Percentiles rank a stretch among this genome's conserved stretches.
These are phyloP conservation scores for Mycena albidolilacea DNA, from an alignment of 768 basidiomycete genomes.

Conservation along the genomic window DNA sequence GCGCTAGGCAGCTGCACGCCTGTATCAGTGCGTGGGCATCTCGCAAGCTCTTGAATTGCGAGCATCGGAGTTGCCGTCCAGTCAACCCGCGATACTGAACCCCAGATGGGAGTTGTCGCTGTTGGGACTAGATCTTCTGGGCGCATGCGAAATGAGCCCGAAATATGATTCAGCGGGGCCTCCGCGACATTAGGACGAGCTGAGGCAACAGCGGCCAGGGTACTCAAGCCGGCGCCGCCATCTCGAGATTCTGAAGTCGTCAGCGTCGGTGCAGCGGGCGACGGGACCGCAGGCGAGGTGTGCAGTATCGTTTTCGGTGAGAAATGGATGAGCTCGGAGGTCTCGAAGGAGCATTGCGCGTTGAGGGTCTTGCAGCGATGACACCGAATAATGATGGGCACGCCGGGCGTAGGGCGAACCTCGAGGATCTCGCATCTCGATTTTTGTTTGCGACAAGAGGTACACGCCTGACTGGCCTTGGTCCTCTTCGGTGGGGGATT, in stretches of 20 bases:
- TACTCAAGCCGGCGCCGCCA: constrained; percentile 22
- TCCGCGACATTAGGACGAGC: constrained; percentile 26
- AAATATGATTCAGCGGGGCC: neutral
- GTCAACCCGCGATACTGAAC: constrained; percentile 54
- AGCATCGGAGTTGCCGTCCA: constrained; percentile 63
- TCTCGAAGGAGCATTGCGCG: constrained; percentile 63
- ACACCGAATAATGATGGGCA: constrained; percentile 49
- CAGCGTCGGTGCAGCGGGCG: constrained; percentile 12
- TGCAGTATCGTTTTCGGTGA: constrained; percentile 26
- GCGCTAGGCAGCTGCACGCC: constrained; percentile 29
- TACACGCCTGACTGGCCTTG: neutral
- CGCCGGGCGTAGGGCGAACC: constrained; percentile 22
- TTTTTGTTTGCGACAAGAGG: constrained; percentile 60
- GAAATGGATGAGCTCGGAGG: constrained; percentile 46
- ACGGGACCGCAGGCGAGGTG: constrained; percentile 5
- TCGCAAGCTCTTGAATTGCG: constrained; percentile 59
- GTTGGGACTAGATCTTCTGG: constrained; percentile 54
- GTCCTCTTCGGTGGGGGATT: neutral
- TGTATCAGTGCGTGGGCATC: constrained; percentile 37
- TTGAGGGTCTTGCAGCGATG: constrained; percentile 67
- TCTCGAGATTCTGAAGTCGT: neutral
- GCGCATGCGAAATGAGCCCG: constrained; percentile 45
- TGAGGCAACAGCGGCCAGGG: constrained; percentile 36
- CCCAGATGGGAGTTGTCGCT: constrained; percentile 57
- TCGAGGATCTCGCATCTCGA: constrained; percentile 68